Evolutionary conservation across 2,329 filamentous ascomycete species (phyloP).

Genomic region (Fonsecaea nubica): DNA sequence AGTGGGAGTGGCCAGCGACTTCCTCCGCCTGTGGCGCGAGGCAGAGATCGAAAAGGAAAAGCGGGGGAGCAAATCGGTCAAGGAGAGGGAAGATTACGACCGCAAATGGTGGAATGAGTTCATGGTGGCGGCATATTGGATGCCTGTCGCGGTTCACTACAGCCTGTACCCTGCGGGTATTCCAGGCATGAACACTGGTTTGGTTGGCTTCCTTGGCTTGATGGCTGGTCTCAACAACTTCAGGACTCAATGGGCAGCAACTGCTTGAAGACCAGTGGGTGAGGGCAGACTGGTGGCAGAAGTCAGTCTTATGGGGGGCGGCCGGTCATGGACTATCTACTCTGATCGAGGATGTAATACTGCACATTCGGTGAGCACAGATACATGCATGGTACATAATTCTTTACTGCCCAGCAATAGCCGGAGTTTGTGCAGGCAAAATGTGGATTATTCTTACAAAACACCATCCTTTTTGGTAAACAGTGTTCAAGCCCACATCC

Average conservation of each 20-base stretch:
- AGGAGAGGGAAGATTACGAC: slow-evolving; percentile 41
- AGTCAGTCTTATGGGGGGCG: background rate
- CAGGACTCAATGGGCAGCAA: slow-evolving; percentile 54
- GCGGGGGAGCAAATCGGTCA: slow-evolving; percentile 20
- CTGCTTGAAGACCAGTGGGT: slow-evolving; percentile 35
- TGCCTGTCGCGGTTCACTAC: slow-evolving; percentile 85
- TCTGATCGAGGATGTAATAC: background rate
- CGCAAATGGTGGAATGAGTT: slow-evolving; percentile 42
- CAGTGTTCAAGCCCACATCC: background rate
- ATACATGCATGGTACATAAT: too few species aligned
- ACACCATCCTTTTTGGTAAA: background rate
- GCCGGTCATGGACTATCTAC: background rate
- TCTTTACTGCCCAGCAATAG: slow-evolving; percentile 3
- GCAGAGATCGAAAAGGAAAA: slow-evolving; percentile 40
- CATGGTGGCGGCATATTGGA: slow-evolving; percentile 59
- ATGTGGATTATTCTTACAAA: background rate
- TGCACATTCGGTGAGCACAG: slow-evolving; percentile 4
- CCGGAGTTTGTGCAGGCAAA: slow-evolving; percentile 6
- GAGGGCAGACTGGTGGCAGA: background rate
- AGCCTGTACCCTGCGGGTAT: slow-evolving; percentile 69
- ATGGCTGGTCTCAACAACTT: slow-evolving; percentile 56
- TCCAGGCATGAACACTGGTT: slow-evolving; percentile 59
- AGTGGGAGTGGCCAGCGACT: slow-evolving; percentile 76
- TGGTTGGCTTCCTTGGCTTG: slow-evolving; percentile 65
- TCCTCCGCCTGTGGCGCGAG: slow-evolving; percentile 67